Percentiles rank a stretch among this genome's conserved stretches.
Evolutionary conservation across 768 basidiomycete genomes (phyloP).

Genomic region (Leccinum variicolor): DNA sequence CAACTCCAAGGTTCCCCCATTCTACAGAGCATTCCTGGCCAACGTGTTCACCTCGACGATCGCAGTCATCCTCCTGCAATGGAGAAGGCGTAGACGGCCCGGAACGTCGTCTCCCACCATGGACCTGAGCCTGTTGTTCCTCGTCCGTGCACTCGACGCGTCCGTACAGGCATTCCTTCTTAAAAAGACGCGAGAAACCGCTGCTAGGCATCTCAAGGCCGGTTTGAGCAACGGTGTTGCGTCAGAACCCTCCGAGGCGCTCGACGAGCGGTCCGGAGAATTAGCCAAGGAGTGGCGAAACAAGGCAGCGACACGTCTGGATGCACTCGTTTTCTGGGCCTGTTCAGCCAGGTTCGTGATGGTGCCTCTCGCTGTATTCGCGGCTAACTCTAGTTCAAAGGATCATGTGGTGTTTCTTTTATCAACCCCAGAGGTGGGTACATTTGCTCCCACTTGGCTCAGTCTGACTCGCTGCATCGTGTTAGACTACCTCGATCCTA

Average conservation of each 20-base stretch:
- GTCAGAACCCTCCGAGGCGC: background rate
- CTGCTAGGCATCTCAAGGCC: background rate
- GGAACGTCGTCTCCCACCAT: conserved; percentile 49
- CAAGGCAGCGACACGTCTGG: conserved; percentile 46
- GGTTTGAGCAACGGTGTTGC: background rate
- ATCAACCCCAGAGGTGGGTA: conserved; percentile 62
- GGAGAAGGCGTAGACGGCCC: conserved; percentile 32
- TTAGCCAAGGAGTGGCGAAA: conserved; percentile 28
- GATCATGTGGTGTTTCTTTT: conserved; percentile 90
- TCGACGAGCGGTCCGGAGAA: conserved; percentile 19
- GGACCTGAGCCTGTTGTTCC: conserved; percentile 63
- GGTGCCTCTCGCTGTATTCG: background rate
- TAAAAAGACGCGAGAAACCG: conserved; percentile 10
- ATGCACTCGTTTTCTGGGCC: conserved; percentile 73
- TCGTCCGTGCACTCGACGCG: conserved; percentile 69
- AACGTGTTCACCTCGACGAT: conserved; percentile 54
- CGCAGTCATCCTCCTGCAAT: conserved; percentile 57
- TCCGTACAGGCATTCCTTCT: conserved; percentile 51
- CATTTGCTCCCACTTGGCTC: background rate
- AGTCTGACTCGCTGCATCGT: conserved; percentile 6
- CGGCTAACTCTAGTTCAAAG: conserved; percentile 33
- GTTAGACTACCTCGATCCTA: conserved; percentile 40
- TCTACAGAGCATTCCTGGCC: conserved; percentile 55
- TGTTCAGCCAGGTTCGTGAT: conserved; percentile 65
- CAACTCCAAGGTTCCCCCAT: conserved; percentile 31